These are phyloP conservation scores for Phytophthora vignae DNA, from an alignment of 352 stramenopile species.

Conservation along the genomic window DNA sequence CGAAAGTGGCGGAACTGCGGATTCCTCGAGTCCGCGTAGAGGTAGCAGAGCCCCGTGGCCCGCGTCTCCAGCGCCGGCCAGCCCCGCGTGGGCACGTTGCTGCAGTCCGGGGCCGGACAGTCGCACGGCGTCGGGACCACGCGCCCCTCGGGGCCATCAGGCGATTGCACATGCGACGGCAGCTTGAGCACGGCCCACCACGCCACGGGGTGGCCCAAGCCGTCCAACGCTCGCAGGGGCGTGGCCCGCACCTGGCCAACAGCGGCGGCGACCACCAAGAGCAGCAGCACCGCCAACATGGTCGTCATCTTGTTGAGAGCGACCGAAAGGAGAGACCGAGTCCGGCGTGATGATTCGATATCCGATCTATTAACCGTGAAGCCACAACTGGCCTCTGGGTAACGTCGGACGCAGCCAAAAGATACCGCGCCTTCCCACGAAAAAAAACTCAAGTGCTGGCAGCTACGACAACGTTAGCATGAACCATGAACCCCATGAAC, in stretches of 20 bases:
- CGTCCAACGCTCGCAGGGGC: conserved; percentile 64
- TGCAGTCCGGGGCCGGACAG: conserved; percentile 63
- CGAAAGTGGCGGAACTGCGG: conserved; percentile 71
- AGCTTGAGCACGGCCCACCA: conserved; percentile 87
- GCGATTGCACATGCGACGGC: conserved; percentile 51
- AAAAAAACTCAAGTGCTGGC: too few species aligned
- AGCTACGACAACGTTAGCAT: too few species aligned
- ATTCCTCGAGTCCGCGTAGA: conserved; percentile 72
- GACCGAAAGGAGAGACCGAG: not conserved
- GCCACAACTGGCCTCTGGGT: conserved; percentile 7
- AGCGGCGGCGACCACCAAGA: conserved; percentile 20
- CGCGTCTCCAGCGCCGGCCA: conserved; percentile 42
- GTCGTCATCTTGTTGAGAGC: not conserved
- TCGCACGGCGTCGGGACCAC: conserved; percentile 67
- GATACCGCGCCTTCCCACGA: not conserved
- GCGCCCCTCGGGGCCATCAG: conserved; percentile 5
- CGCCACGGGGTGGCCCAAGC: conserved; percentile 59
- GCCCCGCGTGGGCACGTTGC: conserved; percentile 50
- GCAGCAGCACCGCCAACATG: conserved; percentile 16
- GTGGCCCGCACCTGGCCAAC: not conserved
- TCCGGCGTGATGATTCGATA: not conserved
- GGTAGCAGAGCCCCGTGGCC: conserved; percentile 74
- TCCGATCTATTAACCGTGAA: not conserved
- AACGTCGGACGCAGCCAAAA: not conserved
- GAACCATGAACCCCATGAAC: too few species aligned